Conservation (phyloP, 164 flowering plant species). For the Taxillus chinensis region DNA sequence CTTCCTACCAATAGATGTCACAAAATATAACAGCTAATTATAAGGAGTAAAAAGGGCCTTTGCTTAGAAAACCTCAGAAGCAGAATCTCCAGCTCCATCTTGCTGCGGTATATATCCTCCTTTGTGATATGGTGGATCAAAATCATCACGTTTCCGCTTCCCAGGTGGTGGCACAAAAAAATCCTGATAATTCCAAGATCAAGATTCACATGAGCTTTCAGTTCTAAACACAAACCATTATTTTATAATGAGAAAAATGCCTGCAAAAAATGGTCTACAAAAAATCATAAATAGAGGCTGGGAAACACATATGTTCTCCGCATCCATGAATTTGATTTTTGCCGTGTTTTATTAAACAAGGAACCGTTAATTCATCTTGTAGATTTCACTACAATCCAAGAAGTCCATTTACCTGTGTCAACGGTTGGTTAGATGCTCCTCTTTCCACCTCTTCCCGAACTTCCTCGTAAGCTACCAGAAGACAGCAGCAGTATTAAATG, state of each 20-base stretch:
- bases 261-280: neutral
- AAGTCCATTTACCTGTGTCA: slow-evolving; percentile 51
- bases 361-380: no score
- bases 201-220: neutral
- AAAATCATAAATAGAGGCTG: no score
- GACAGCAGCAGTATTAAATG: neutral
- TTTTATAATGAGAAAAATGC: neutral
- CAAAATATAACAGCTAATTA: neutral
- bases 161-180: slow-evolving; percentile 57
- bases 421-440: slow-evolving; percentile 49
- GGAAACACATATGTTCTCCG: no score
- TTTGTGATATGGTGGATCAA: slow-evolving; percentile 37
- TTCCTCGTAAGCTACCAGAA: slow-evolving; percentile 74
- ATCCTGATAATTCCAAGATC: slow-evolving; percentile 39
- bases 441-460: slow-evolving; percentile 74
- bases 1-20: neutral
- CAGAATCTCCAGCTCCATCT: slow-evolving; percentile 79
- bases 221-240: neutral
- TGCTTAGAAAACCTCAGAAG: slow-evolving; percentile 25
- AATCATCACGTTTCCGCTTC: slow-evolving; percentile 80
- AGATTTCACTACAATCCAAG: neutral
- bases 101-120: slow-evolving; percentile 83
- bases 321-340: no score
- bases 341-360: no score
- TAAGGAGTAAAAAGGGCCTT: slow-evolving; percentile 20